These are phyloP conservation scores for Plectranthus barbatus DNA, from an alignment of 257 asterid genomes.

Conservation along the genomic window DNA sequence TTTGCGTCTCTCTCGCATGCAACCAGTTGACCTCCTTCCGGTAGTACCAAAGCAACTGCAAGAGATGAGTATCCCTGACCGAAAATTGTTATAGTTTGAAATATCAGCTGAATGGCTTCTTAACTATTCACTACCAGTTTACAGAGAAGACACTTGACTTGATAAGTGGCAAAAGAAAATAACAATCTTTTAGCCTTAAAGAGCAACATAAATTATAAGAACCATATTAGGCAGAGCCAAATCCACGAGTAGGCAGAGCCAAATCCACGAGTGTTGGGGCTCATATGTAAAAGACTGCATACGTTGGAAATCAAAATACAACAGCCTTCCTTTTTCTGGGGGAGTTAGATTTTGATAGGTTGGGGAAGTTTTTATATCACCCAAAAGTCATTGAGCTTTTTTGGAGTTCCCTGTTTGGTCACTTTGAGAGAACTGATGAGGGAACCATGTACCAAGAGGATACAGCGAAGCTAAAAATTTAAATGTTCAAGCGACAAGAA, in stretches of 20 bases:
- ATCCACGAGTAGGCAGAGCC: not conserved
- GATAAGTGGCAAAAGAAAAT: not conserved
- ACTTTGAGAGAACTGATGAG: not conserved
- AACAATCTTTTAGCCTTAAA: not conserved
- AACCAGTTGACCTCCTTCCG: conserved; percentile 67
- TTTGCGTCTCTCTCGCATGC: conserved; percentile 84
- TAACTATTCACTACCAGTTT: not conserved
- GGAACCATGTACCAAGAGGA: not conserved
- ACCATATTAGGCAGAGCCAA: not conserved
- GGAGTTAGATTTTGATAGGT: not conserved
- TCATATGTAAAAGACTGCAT: not conserved
- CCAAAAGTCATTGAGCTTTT: not conserved
- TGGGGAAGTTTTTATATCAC: not conserved
- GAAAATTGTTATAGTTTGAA: not conserved
- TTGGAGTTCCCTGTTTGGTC: not conserved
- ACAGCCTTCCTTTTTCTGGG: not conserved
- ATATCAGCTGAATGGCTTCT: not conserved
- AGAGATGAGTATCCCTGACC: conserved; percentile 91
- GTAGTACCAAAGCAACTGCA: conserved; percentile 80
- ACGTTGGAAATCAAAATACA: not conserved
- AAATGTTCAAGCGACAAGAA: not conserved
- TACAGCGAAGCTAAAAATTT: not conserved
- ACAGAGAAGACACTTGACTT: not conserved
- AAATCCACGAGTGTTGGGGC: not conserved
- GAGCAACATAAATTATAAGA: not conserved